These are phyloP conservation scores for Annulohypoxylon nitens DNA, from an alignment of 495 filamentous ascomycete species.

Conservation along the genomic window DNA sequence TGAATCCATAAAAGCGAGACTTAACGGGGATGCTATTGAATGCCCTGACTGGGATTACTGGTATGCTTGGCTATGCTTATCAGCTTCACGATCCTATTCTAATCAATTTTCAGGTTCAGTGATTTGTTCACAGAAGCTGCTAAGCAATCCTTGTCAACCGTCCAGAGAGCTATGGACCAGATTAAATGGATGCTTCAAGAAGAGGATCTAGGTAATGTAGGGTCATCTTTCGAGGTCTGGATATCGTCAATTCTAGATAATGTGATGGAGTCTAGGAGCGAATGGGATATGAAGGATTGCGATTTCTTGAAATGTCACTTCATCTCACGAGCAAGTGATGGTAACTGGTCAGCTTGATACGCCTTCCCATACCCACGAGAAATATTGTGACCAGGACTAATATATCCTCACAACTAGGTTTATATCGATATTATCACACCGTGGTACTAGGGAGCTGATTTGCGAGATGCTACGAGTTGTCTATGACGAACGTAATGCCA, in stretches of 20 bases:
- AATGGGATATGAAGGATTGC: slow-evolving; percentile 10
- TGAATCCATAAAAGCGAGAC: background rate
- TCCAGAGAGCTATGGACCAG: background rate
- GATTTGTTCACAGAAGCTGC: background rate
- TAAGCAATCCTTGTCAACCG: background rate
- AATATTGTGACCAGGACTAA: slow-evolving; percentile 7
- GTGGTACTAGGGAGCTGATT: slow-evolving; percentile 6
- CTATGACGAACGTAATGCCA: slow-evolving; percentile 5
- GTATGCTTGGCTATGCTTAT: background rate
- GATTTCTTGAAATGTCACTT: slow-evolving; percentile 14
- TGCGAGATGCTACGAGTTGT: slow-evolving; percentile 12
- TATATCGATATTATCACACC: background rate
- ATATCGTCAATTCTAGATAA: background rate
- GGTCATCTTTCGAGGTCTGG: slow-evolving; percentile 21
- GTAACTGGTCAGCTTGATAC: slow-evolving; percentile 18
- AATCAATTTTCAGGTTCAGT: slow-evolving; percentile 26
- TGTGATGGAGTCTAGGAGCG: background rate
- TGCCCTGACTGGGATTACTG: slow-evolving; percentile 22
- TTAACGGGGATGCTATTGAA: slow-evolving; percentile 1
- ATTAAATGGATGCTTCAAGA: slow-evolving; percentile 4
- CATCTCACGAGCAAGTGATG: background rate
- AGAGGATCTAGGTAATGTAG: slow-evolving; percentile 15
- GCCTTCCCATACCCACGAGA: background rate
- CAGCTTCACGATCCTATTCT: background rate
- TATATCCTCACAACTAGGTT: slow-evolving; percentile 14